Evolutionary conservation across 2,329 filamentous ascomycete genomes (phyloP).

Genomic region (Chaetothyriales sp.): DNA sequence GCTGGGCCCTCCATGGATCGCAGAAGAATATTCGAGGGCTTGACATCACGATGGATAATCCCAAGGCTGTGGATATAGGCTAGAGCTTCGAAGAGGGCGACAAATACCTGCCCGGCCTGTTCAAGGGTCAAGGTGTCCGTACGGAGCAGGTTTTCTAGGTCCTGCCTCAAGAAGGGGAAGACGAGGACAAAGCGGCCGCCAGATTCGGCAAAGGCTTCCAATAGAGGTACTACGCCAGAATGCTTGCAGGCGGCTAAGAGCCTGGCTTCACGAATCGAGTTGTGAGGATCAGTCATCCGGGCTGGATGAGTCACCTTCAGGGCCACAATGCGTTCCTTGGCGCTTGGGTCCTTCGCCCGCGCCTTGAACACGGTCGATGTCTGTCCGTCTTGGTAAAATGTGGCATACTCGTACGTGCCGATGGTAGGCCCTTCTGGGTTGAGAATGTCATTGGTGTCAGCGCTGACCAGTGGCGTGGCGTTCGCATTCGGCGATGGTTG

Average conservation of each 20-base stretch:
- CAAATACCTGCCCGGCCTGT: constrained; percentile 40
- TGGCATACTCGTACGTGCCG: constrained; percentile 43
- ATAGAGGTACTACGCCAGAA: constrained; percentile 48
- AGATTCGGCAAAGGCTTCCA: constrained; percentile 57
- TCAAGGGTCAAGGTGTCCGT: constrained; percentile 19
- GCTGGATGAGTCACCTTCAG: constrained; percentile 76
- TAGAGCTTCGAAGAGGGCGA: constrained; percentile 58
- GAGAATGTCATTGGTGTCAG: constrained; percentile 11
- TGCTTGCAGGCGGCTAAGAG: constrained; percentile 47
- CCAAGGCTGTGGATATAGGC: constrained; percentile 55
- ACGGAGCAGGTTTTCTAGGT: constrained; percentile 53
- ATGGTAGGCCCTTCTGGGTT: constrained; percentile 29
- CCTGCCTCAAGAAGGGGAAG: constrained; percentile 70
- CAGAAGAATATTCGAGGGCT: constrained; percentile 78
- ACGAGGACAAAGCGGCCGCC: constrained; percentile 62
- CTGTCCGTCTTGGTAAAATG: constrained; percentile 51
- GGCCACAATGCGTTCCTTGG: constrained; percentile 42
- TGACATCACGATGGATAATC: constrained; percentile 87
- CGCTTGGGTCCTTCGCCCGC: constrained; percentile 23
- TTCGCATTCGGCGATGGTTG: constrained; percentile 13
- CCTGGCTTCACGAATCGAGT: constrained; percentile 64
- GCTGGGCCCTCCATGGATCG: constrained; percentile 54
- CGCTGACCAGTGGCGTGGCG: constrained; percentile 3
- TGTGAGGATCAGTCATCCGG: constrained; percentile 63
- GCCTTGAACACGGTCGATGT: constrained; percentile 75